Conservation (phyloP, 768 basidiomycete species). For the Boletus tylopilopsis region DNA sequence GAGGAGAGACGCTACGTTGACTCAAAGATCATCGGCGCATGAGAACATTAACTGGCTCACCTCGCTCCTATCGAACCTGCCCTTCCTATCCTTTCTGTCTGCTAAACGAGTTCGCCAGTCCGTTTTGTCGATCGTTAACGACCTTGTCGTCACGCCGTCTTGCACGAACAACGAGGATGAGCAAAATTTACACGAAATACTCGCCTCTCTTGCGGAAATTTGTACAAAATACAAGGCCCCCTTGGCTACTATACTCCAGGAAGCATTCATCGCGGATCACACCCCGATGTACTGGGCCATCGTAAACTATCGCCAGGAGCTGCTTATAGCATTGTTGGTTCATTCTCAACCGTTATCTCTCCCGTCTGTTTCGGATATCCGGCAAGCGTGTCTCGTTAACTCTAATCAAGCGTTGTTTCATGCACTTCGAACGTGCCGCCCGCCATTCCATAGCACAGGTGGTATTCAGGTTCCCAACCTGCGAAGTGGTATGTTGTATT, state of each 20-base stretch:
- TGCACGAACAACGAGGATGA: neutral
- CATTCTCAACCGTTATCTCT: constrained; percentile 42
- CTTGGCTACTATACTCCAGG: constrained; percentile 26
- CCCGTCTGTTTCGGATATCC: constrained; percentile 54
- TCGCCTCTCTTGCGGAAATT: constrained; percentile 58
- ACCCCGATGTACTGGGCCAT: constrained; percentile 32
- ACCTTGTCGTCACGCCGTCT: constrained; percentile 37
- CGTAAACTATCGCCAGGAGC: constrained; percentile 32
- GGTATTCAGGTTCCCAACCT: constrained; percentile 15
- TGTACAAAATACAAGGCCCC: constrained; percentile 52
- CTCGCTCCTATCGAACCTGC: constrained; percentile 24
- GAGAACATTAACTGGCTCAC: constrained; percentile 28
- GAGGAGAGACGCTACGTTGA: neutral
- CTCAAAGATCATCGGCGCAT: neutral
- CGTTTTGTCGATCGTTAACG: constrained; percentile 48
- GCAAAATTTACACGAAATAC: constrained; percentile 35
- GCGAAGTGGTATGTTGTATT: constrained; percentile 25
- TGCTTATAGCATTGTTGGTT: constrained; percentile 50
- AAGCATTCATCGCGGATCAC: constrained; percentile 19
- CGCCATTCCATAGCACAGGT: constrained; percentile 22
- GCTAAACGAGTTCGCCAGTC: constrained; percentile 49
- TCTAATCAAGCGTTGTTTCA: constrained; percentile 30
- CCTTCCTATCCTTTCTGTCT: constrained; percentile 25
- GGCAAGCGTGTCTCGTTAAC: constrained; percentile 54
- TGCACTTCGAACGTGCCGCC: constrained; percentile 18